Evolutionary conservation across 495 filamentous ascomycete species (phyloP).

Genomic region (Apodospora peruviana): DNA sequence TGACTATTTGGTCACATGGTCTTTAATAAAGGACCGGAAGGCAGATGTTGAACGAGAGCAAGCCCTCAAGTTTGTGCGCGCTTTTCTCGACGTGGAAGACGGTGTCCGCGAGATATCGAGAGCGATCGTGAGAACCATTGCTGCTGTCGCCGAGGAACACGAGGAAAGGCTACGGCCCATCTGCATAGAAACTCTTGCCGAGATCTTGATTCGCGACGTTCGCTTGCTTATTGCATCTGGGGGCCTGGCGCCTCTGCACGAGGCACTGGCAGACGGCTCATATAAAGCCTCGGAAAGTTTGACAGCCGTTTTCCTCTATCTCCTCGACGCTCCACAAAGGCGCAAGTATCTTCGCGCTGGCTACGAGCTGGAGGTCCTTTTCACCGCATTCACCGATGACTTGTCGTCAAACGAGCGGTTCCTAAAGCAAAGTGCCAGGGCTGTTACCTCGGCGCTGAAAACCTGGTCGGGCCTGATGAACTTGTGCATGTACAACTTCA

Average conservation of each 20-base stretch:
- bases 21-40: slow-evolving; percentile 90
- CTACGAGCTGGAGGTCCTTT: slow-evolving; percentile 70
- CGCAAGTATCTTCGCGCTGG: slow-evolving; percentile 76
- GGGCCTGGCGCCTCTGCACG: slow-evolving; percentile 73
- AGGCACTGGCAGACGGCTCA: slow-evolving; percentile 81
- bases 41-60: slow-evolving; percentile 95
- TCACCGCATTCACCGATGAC: slow-evolving; percentile 85
- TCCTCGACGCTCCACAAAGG: slow-evolving; percentile 77
- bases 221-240: slow-evolving; percentile 70
- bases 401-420: slow-evolving; percentile 66
- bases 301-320: slow-evolving; percentile 75
- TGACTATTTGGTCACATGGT: slow-evolving; percentile 85
- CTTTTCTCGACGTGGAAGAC: slow-evolving; percentile 93
- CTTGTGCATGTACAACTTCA: slow-evolving; percentile 76
- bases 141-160: slow-evolving; percentile 79
- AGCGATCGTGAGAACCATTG: slow-evolving; percentile 78
- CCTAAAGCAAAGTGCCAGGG: slow-evolving; percentile 77
- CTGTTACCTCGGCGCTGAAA: slow-evolving; percentile 79
- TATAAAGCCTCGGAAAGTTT: slow-evolving; percentile 89
- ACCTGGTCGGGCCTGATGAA: slow-evolving; percentile 90
- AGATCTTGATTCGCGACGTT: slow-evolving; percentile 83
- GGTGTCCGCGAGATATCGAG: slow-evolving; percentile 84
- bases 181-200: slow-evolving; percentile 84
- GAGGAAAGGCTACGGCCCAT: slow-evolving; percentile 87
- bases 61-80: slow-evolving; percentile 91